A percentile compares a stretch with the other conserved stretches of the same genome.
These are phyloP conservation scores for Didymosphaeria variabile DNA, from an alignment of 2,329 filamentous ascomycete species.

Conservation along the genomic window DNA sequence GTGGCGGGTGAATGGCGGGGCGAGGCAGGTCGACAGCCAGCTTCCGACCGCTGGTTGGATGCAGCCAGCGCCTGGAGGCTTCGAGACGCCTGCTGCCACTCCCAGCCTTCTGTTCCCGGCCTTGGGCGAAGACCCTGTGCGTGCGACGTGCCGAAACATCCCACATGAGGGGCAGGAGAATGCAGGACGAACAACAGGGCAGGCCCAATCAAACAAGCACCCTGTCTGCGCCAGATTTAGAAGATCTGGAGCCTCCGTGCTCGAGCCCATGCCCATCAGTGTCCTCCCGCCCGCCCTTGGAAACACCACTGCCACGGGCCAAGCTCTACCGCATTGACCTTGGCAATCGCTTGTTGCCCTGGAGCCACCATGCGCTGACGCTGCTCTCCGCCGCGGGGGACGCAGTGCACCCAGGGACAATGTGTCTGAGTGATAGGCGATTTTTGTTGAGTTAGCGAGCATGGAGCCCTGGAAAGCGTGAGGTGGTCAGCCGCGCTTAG, in stretches of 20 bases:
- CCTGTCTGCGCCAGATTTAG: conserved; percentile 24
- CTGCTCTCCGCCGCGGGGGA: conserved; percentile 22
- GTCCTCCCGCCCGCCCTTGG: conserved; percentile 13
- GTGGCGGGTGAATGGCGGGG: conserved; percentile 8
- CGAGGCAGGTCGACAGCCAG: background rate
- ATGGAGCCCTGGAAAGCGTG: background rate
- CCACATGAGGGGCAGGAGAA: conserved; percentile 12
- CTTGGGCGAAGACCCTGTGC: background rate
- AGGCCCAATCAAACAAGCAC: conserved; percentile 17
- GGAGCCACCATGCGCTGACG: conserved; percentile 33
- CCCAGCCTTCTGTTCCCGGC: conserved; percentile 13
- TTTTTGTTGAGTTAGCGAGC: conserved; percentile 7
- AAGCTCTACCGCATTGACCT: conserved; percentile 37
- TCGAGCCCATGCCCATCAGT: background rate
- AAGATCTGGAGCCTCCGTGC: conserved; percentile 7
- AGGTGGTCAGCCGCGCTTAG: conserved; percentile 5
- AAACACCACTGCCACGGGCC: conserved; percentile 38
- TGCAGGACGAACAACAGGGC: background rate
- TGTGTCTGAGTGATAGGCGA: conserved; percentile 10
- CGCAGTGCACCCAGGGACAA: conserved; percentile 13
- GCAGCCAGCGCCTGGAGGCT: conserved; percentile 6
- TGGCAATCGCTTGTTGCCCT: conserved; percentile 31
- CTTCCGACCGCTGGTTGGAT: background rate
- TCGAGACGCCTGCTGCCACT: conserved; percentile 22
- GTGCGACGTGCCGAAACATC: conserved; percentile 17